A percentile compares a stretch with the other conserved stretches of the same genome.
Conservation (phyloP, 2,329 filamentous ascomycete species). For the Aspergillus neotritici region DNA sequence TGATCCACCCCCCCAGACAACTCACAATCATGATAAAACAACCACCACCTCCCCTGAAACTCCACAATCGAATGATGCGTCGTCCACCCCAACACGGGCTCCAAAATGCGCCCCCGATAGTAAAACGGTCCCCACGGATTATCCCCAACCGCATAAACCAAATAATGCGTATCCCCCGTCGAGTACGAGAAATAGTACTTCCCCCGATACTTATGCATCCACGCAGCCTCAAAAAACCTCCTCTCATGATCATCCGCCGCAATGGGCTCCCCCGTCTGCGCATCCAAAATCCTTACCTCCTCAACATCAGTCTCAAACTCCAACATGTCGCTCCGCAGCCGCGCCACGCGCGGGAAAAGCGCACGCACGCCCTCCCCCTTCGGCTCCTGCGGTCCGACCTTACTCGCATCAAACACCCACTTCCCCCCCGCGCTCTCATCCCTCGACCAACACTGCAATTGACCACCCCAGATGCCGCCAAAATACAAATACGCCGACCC, state of each 20-base stretch:
- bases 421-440: constrained; percentile 36
- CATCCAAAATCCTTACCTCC: constrained; percentile 61
- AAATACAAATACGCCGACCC: constrained; percentile 65
- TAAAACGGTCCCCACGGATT: constrained; percentile 67
- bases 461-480: constrained; percentile 74
- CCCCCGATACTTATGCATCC: constrained; percentile 67
- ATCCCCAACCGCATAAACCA: constrained; percentile 62
- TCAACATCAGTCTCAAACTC: constrained; percentile 51
- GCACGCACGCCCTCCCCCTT: constrained; percentile 52
- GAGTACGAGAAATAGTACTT: constrained; percentile 73
- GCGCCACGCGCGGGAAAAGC: constrained; percentile 61
- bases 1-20: constrained; percentile 65
- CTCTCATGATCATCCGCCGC: constrained; percentile 63
- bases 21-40: constrained; percentile 72
- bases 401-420: constrained; percentile 52
- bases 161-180: constrained; percentile 70
- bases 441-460: constrained; percentile 69
- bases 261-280: constrained; percentile 52
- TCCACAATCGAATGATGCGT: constrained; percentile 76
- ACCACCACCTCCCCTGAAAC: constrained; percentile 64
- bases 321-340: constrained; percentile 62
- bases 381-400: constrained; percentile 56
- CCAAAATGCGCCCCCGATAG: constrained; percentile 64
- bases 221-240: constrained; percentile 75
- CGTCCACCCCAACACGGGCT: constrained; percentile 74